Evolutionary conservation across 495 filamentous ascomycete genomes (phyloP).

Genomic region (Trichoderma asperelloides): DNA sequence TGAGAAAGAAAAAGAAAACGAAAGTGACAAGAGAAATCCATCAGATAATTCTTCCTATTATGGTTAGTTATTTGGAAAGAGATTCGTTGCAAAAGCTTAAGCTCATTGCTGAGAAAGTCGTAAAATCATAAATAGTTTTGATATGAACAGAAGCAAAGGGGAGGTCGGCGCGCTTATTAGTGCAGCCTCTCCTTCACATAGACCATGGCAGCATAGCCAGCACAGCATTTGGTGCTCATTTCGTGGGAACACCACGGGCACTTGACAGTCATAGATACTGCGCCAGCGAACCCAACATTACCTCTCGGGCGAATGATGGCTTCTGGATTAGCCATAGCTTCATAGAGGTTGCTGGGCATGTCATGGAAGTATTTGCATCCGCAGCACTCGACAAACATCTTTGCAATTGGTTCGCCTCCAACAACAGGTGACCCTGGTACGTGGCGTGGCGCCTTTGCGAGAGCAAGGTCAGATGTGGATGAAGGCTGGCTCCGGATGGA

Average conservation of each 20-base stretch:
- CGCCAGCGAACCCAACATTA: slow-evolving; percentile 34
- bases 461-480: neutral
- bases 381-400: slow-evolving; percentile 75
- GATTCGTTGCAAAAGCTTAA: neutral
- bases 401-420: slow-evolving; percentile 46
- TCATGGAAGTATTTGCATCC: slow-evolving; percentile 76
- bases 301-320: slow-evolving; percentile 25
- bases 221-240: slow-evolving; percentile 64
- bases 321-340: slow-evolving; percentile 60
- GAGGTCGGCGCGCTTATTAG: slow-evolving; percentile 18
- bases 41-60: neutral
- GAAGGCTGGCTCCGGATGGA: neutral
- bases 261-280: slow-evolving; percentile 49
- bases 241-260: slow-evolving; percentile 74
- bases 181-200: slow-evolving; percentile 59
- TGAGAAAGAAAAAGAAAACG: neutral
- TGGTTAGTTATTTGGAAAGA: neutral
- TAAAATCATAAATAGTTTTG: neutral
- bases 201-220: slow-evolving; percentile 63
- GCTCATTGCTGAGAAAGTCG: neutral
- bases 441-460: neutral
- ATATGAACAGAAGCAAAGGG: neutral
- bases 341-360: slow-evolving; percentile 65
- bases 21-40: neutral
- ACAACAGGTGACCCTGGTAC: neutral